Base-by-base conservation (phyloP, 371 early-diverging fungal genomes). In the Entomophthora muscae region DNA sequence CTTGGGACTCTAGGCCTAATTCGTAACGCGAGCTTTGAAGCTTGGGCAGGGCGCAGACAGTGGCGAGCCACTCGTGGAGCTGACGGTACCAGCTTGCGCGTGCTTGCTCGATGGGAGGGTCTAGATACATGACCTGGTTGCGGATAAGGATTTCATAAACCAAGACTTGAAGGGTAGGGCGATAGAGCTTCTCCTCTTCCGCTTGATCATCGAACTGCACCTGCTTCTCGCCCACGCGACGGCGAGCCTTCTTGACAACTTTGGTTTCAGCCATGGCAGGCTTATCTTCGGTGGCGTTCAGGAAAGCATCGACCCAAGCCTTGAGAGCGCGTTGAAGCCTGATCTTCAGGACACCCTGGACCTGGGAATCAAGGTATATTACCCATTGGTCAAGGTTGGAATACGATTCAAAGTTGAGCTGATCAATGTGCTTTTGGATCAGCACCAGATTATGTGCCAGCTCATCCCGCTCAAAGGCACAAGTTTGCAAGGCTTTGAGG, bases 31-130 rank as follows among this genome's bases (percentile, higher is more conserved):
- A 83, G 57, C 92, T 88, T 72, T 91, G 89, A 57, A 94, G 81
- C 13, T 88, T 81, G 54, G 85, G 82, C 65, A 87, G 71, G 63
- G 82, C 78, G 63, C 91, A 87, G 27, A 91, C 77, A 5, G 82
- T 78, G 0, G 88, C 83, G 42, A 98, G 78, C 92, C 96, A 98
- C 3, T 84, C 81, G 63, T 96, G 98, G 32, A 98, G 78, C 73
- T 93, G 89, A 57, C 73, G 72, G 73, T 88, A 88, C 93, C 92
- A 95, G 59, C 82, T 79, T 21, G 81, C 83, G 33, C 95, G 84
- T 0, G 97, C 95, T 62, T 88, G 82, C 71, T 97, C 96, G 26
- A 98, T 77, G 26, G 98, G 95, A 51, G 98, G 98, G 56, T 93
- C 90, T 29, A 98, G 76, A 67, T 84, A 92, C 90, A 98, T 91